Evolutionary conservation across 805 yeast species (phyloP), one percentile per base, ranked within the genome.

Genomic region (Zygotorulaspora danielsina): DNA sequence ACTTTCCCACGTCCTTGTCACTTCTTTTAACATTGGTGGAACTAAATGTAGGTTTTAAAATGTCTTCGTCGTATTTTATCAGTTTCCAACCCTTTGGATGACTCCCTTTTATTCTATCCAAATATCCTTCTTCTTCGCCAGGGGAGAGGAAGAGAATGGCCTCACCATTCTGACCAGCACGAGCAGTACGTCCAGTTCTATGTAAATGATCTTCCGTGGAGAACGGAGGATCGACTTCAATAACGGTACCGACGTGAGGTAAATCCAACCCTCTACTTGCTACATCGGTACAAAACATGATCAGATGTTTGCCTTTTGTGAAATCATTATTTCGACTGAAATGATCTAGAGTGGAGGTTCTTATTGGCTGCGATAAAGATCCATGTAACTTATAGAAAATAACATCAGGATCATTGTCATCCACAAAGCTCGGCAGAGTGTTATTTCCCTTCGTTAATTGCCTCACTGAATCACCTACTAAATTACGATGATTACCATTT

Each of bases 211-310:
- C 99, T 47, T 88, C 97, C 4, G 87, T 71, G 1, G 93, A 75
- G 56, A 90, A 89, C 4, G 98, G 96, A 2, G 99, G 96, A 59
- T 93, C 99, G 53, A 80, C 82, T 61, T 93, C 98, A 13, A 93
- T 71, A 21, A 93, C 96, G 34, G 81, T 77, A 32, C 93, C 76
- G 42, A 93, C 86, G 36, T 78, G 73, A 2, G 96, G 95, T 41
- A 93, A 67, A 70, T 93, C 99, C 46, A 93, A 71, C 46, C 99
- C 99, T 66, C 99, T 79, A 22, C 97, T 81, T 0, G 97, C 98
- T 45, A 93, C 97, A 72, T 93, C 99, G 0, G 99, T 93, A 70
- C 97, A 90, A 51, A 93, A 76, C 54, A 93, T 70, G 15, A 93
- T 71, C 2, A 81, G 72, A 53, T 80, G 80, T 41, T 72, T 72